Base-by-base conservation (phyloP, 1,284 basidiomycete species). In the Pseudozyma pruni region DNA sequence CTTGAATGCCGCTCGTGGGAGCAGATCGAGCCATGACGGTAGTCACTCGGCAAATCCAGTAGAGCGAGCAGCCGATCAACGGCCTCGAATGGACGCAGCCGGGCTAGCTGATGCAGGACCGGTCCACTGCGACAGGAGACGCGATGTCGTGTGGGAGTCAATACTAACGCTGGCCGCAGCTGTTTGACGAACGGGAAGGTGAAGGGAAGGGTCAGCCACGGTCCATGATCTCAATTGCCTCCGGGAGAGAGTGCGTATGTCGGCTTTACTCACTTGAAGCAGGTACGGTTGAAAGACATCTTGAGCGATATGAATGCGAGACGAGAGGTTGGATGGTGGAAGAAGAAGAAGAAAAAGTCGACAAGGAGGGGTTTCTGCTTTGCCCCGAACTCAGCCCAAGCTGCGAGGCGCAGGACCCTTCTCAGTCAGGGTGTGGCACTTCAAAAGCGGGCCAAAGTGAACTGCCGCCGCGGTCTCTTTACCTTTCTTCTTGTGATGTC, bases 121-220 rank as follows among this genome's bases (percentile, higher is more conserved):
- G 5, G 2, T 22, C 31, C 22, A 41, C 38, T 8, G 44, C 35
- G 41, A 42, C 31, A 41, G 41, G 39, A 44, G 47, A 39, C 42
- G 48, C 35, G 43, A 27, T 52, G 27, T 23, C 41, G 34, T 45
- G 25, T 40, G 25, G 22, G 8, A 11, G 23, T 38, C 11, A 35
- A 74, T 67, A 74, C 72, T 67, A 66, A 74, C 72, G 72, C 57
- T 67, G 59, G 61, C 72, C 72, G 57, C 72, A 74, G 72, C 72
- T 74, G 57, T 64, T 39, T 35, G 42, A 8, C 34, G 46, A 54
- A 33, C 35, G 4, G 11, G 11, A 25, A 42, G 22, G 16, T 16
- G 42, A 23, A 31, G 8, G 22, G 33, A 16, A 13, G 37, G 14
- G 45, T 53, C 39, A 57, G 48, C 41, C 17, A 33, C 31, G n/a